Percentiles rank a stretch among this genome's conserved stretches.
Conservation (phyloP, 1,139 yeast species). For the Candida buenavistaensis region DNA sequence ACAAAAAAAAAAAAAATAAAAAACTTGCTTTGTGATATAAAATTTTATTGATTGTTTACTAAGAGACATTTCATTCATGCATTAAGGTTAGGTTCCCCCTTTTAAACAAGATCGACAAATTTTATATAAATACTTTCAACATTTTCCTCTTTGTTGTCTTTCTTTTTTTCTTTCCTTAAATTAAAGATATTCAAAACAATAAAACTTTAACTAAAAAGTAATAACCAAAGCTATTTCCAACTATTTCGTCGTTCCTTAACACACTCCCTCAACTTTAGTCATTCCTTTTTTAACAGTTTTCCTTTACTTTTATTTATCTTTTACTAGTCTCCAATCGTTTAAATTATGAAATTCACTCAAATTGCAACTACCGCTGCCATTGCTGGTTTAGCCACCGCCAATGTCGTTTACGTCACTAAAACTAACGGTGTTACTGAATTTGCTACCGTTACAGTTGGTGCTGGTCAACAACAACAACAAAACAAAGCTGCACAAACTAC, state of each 20-base stretch:
- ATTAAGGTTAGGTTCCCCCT: not conserved
- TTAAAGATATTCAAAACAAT: not conserved
- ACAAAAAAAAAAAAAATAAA: too few species aligned
- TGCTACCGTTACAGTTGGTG: constrained; percentile 7
- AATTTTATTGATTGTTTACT: not conserved
- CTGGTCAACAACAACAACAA: constrained; percentile 2
- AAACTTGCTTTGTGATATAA: too few species aligned
- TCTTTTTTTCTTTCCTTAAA: constrained; percentile 1
- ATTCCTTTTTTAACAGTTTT: constrained; percentile 6
- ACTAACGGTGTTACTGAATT: constrained; percentile 24
- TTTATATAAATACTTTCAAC: constrained; percentile 1
- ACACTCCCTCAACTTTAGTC: constrained; percentile 5
- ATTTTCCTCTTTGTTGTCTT: constrained; percentile 1
- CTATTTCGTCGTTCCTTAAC: constrained; percentile 4
- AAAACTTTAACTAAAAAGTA: not conserved
- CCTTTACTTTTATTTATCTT: constrained; percentile 1
- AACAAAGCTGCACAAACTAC: not conserved
- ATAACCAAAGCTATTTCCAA: constrained; percentile 2
- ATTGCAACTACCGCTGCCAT: constrained; percentile 11
- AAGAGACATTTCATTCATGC: too few species aligned
- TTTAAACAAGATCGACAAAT: not conserved
- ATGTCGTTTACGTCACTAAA: constrained; percentile 25
- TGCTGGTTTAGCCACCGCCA: constrained; percentile 19
- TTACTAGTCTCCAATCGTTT: constrained; percentile 3
- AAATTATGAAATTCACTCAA: constrained; percentile 9